Evolutionary conservation across 2,329 filamentous ascomycete genomes (phyloP).

Genomic region (Alternaria burnsii): DNA sequence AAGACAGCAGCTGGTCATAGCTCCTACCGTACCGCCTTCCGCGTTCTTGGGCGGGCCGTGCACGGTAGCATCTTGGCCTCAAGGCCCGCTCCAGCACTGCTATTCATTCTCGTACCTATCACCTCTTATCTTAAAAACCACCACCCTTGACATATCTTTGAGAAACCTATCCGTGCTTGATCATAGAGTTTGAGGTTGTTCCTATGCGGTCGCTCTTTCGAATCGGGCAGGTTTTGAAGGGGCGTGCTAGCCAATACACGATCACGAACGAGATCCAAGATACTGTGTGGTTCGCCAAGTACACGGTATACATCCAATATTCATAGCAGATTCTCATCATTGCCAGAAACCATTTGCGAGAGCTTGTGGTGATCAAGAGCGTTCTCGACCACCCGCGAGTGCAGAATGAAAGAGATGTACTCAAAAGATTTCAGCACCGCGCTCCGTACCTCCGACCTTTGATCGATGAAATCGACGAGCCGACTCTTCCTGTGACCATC

Average conservation of each 20-base stretch:
- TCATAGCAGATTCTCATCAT: neutral
- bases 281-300: constrained; percentile 33
- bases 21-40: neutral
- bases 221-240: constrained; percentile 27
- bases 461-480: constrained; percentile 40
- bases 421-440: constrained; percentile 35
- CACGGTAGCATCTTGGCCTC: constrained; percentile 5
- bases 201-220: constrained; percentile 13
- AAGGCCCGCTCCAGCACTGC: neutral
- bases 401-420: constrained; percentile 38
- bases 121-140: neutral
- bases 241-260: constrained; percentile 20
- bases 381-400: constrained; percentile 30
- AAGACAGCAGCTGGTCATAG: neutral
- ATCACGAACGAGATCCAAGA: constrained; percentile 29
- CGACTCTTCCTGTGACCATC: constrained; percentile 28
- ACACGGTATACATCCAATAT: constrained; percentile 2
- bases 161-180: neutral
- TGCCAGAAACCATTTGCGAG: constrained; percentile 13
- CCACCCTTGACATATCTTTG: neutral
- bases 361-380: constrained; percentile 36
- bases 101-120: constrained; percentile 3
- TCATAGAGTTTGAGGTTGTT: neutral
- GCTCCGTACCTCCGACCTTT: constrained; percentile 35
- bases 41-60: neutral